phyloP scores from a whole-genome alignment of 1,284 basidiomycete genomes.

The Tilletia walkeri region DNA sequence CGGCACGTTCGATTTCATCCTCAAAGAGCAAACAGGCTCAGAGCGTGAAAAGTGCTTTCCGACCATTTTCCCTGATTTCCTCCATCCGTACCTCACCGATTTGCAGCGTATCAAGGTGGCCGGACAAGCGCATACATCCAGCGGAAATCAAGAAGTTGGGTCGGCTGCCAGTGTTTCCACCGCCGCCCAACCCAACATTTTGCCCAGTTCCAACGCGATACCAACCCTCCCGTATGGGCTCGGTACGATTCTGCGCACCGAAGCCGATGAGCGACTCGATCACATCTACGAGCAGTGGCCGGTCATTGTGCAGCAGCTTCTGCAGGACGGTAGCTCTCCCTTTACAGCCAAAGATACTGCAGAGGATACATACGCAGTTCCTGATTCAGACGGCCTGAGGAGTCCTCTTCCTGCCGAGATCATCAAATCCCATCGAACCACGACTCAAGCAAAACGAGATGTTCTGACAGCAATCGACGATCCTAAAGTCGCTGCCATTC shows the following conservation, averaged over 20 bases:
- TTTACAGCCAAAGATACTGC: neutral
- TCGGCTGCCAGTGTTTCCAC: conserved; percentile 2
- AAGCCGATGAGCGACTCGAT: conserved; percentile 52
- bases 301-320: conserved; percentile 25
- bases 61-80: conserved; percentile 86
- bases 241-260: conserved; percentile 30
- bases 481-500: conserved; percentile 6
- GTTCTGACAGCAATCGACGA: neutral
- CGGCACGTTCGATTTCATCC: conserved; percentile 78
- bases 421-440: neutral
- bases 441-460: neutral
- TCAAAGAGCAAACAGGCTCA: conserved; percentile 69
- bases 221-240: conserved; percentile 25
- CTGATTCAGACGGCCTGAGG: neutral
- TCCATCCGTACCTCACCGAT: conserved; percentile 82
- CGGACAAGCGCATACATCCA: neutral
- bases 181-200: neutral
- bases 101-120: conserved; percentile 65
- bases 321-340: neutral
- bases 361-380: neutral
- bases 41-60: conserved; percentile 67
- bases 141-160: neutral
- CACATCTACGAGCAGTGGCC: conserved; percentile 52
- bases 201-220: neutral
- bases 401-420: conserved; percentile 1